Percentiles rank a stretch among this genome's conserved stretches.
These are phyloP conservation scores for Prosopis cineraria DNA, from an alignment of 306 rosid species.

Conservation along the genomic window DNA sequence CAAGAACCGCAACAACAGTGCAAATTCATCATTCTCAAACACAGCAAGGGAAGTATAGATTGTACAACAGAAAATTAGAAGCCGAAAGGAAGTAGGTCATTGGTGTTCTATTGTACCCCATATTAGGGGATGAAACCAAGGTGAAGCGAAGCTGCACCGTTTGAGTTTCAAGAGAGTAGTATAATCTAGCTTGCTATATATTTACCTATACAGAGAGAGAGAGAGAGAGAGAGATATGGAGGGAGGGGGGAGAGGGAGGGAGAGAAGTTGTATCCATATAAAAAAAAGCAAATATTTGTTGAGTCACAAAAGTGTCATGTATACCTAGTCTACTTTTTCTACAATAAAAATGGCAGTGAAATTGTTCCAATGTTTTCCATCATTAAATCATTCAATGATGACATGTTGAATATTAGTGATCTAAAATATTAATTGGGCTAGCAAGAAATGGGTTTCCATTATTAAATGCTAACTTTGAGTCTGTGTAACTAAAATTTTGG, in stretches of 20 bases:
- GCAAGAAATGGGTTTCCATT: background rate
- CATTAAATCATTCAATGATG: background rate
- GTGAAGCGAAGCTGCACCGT: constrained; percentile 69
- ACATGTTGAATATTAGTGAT: background rate
- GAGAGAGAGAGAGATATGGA: no score
- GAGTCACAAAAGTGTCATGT: background rate
- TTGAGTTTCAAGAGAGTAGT: constrained; percentile 35
- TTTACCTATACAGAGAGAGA: background rate
- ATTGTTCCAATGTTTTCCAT: background rate
- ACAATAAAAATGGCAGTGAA: background rate
- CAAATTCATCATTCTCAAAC: constrained; percentile 37
- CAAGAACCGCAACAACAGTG: constrained; percentile 26
- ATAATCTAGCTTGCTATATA: background rate
- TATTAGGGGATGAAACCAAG: constrained; percentile 44
- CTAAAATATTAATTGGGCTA: background rate
- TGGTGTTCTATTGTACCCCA: background rate
- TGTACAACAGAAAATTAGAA: background rate
- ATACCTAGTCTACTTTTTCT: background rate
- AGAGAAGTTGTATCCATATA: constrained; percentile 15
- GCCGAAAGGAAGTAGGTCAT: no score
- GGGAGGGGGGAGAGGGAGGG: no score
- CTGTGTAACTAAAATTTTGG: background rate
- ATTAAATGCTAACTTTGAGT: background rate
- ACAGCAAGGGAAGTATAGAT: constrained; percentile 35
- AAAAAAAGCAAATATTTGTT: background rate